Evolutionary conservation across 192 early-diverging fungal species (phyloP).

Genomic region (Podochytrium sp.): DNA sequence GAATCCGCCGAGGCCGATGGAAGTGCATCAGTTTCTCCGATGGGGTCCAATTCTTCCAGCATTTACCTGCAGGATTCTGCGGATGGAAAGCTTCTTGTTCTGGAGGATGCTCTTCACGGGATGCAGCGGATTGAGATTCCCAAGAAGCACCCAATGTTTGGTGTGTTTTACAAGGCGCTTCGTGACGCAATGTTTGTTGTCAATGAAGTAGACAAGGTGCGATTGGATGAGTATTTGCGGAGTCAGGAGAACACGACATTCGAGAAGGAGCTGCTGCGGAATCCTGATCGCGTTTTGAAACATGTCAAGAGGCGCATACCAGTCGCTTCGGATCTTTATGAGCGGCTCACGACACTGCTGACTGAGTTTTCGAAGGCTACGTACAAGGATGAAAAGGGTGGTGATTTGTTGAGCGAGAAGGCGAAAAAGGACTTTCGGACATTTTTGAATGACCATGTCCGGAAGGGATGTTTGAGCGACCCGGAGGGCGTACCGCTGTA

Average conservation of each 20-base stretch:
- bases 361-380: neutral
- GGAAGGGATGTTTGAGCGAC: constrained; percentile 3
- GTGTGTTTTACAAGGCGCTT: neutral
- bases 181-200: neutral
- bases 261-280: neutral
- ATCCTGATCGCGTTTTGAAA: neutral
- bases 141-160: neutral
- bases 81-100: neutral
- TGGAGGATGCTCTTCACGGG: neutral
- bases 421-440: neutral
- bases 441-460: neutral
- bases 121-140: neutral
- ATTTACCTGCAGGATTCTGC: neutral
- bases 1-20: neutral
- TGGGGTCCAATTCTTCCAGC: neutral
- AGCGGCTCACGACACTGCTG: neutral
- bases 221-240: neutral
- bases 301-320: neutral
- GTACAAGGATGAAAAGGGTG: neutral
- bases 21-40: neutral
- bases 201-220: neutral
- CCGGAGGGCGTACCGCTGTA: neutral
- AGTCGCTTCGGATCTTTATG: neutral
- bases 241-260: neutral
- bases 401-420: neutral